phyloP scores from a whole-genome alignment of 208 protist genomes.

The Leishmania guyanensis region DNA sequence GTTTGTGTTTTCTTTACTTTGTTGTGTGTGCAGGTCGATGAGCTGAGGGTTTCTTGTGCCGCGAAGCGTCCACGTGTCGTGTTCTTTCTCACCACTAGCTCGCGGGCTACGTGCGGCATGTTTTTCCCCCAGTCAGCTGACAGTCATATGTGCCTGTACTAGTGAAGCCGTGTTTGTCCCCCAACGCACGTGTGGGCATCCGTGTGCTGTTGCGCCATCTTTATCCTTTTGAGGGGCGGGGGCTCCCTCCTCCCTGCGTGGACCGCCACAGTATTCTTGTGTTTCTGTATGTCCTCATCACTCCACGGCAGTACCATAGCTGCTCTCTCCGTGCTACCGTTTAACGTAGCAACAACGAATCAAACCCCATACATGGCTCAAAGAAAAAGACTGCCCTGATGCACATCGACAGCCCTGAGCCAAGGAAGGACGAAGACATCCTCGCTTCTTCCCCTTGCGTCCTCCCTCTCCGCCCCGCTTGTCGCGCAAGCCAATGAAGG shows the following conservation, averaged over 20 bases:
- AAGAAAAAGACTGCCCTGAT: background rate
- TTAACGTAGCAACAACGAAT: background rate
- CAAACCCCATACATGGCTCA: background rate
- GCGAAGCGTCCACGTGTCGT: background rate
- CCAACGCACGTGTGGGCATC: background rate
- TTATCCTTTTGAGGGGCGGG: background rate
- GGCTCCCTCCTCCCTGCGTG: background rate
- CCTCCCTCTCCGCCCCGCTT: background rate
- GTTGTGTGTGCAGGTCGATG: background rate
- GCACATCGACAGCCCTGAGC: background rate
- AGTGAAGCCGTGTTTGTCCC: no score
- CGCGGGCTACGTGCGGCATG: no score
- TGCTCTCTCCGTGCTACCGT: background rate
- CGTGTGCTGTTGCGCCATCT: background rate
- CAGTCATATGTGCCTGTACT: background rate
- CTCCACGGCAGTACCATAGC: background rate
- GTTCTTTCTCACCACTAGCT: background rate
- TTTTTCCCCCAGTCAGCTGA: background rate
- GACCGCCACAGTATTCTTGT: background rate
- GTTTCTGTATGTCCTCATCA: background rate
- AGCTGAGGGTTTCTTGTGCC: background rate
- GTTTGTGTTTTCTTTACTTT: no score
- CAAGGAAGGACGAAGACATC: background rate
- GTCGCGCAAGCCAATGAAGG: background rate
- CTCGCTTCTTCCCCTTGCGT: background rate